Conservation (phyloP, 2,329 filamentous ascomycete genomes). For the Aspergillus floridensis region DNA sequence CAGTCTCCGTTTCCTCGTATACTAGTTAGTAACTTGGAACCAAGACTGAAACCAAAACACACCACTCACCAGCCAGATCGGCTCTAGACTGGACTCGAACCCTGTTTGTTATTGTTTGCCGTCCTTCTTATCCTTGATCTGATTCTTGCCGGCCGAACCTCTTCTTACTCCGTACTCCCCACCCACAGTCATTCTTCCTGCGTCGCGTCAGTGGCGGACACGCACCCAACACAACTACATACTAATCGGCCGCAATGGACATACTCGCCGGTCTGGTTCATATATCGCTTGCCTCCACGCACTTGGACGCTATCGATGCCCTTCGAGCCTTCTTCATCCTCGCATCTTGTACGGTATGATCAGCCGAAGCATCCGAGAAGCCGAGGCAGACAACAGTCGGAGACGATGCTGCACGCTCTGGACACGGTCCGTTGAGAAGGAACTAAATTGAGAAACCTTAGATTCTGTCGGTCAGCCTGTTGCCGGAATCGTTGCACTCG, state of each 20-base stretch:
- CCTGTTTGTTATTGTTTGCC: background rate
- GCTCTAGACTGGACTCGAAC: background rate
- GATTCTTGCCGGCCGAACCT: background rate
- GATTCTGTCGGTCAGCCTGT: constrained; percentile 50
- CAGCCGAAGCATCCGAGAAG: constrained; percentile 8
- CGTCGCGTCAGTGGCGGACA: constrained; percentile 1
- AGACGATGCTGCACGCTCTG: constrained; percentile 2
- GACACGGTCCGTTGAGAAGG: constrained; percentile 14
- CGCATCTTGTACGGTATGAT: constrained; percentile 38
- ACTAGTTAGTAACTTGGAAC: background rate
- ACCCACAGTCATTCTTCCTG: background rate
- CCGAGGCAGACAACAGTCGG: background rate
- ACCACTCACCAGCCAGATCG: background rate
- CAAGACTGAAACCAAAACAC: background rate
- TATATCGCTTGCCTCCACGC: constrained; percentile 13
- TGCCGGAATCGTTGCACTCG: constrained; percentile 49
- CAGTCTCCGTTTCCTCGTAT: background rate
- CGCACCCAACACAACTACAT: background rate
- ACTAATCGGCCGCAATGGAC: constrained; percentile 12
- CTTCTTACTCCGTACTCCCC: background rate
- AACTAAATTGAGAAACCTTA: constrained; percentile 24
- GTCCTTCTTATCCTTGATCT: background rate
- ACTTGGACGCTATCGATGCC: constrained; percentile 34
- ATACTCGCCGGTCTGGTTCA: constrained; percentile 13
- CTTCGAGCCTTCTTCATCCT: constrained; percentile 40